phyloP scores from a whole-genome alignment of 2,329 filamentous ascomycete species.

The Exserohilum rostratum region DNA sequence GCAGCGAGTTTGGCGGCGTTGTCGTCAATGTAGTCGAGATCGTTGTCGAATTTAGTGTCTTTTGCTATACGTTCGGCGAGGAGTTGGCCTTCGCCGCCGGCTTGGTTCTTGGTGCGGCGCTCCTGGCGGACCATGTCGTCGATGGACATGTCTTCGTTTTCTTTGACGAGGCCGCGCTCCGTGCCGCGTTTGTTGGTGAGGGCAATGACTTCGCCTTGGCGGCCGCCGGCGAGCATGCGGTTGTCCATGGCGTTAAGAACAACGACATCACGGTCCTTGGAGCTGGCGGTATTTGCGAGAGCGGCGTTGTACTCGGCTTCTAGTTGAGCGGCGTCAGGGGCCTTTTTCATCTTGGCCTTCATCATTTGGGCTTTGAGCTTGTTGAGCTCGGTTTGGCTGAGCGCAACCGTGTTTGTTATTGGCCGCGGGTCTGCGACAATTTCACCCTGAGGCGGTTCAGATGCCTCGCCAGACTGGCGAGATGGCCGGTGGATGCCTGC shows the following conservation, averaged over 20 bases:
- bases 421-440: constrained; percentile 62
- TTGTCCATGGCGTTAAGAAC: constrained; percentile 89
- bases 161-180: constrained; percentile 82
- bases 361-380: constrained; percentile 91
- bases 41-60: constrained; percentile 86
- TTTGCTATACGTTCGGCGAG: constrained; percentile 94
- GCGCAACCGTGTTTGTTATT: constrained; percentile 54
- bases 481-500: constrained; percentile 56
- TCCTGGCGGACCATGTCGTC: constrained; percentile 98
- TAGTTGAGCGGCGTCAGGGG: constrained; percentile 74
- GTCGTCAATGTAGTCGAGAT: constrained; percentile 97
- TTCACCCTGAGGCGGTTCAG: constrained; percentile 59
- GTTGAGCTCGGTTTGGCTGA: constrained; percentile 84
- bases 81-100: constrained; percentile 78
- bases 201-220: constrained; percentile 75
- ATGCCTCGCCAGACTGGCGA: constrained; percentile 31
- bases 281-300: constrained; percentile 64
- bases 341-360: constrained; percentile 86
- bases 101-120: constrained; percentile 77
- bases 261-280: constrained; percentile 69
- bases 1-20: constrained; percentile 89
- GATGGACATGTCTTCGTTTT: constrained; percentile 94
- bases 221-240: constrained; percentile 80
- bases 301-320: constrained; percentile 85
- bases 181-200: constrained; percentile 80